Base-by-base conservation (phyloP, 2,329 filamentous ascomycete species). In the Hawksworthiomyces lignivorus region DNA sequence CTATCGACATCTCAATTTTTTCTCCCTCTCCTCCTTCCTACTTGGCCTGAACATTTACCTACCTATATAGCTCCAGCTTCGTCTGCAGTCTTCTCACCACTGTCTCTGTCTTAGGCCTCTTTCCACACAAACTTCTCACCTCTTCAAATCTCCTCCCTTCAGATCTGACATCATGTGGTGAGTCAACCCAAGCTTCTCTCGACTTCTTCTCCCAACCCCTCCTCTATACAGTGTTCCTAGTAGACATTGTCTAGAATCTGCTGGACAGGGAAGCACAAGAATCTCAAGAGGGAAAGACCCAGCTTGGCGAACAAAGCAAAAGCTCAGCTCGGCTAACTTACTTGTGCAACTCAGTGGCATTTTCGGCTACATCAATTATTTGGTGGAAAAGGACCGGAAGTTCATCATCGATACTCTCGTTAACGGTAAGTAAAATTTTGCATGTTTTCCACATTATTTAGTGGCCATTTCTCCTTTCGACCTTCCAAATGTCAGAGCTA, bases 311-410 rank as follows among this genome's bases (percentile, higher is more conserved):
- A 4, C n/a, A 11, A 24, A 26, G n/a, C 14, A 34, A 11, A 26
- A 21, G 14, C 14, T 22, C 20, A 15, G 18, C 8, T 10, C 31
- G 15, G 49, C 48, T 58, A 50, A 60, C 58, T 45, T 49, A 47
- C 50, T 41, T 34, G 48, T 47, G 7, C 10, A 34, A 34, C 22
- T 47, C 52, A 90, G 86, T 82, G 87, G 87, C 67, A 94, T 92
- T 69, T 94, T 97, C 72, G 90, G 90, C 59, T 97, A 97, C 77
- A 87, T 97, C 73, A 97, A 97, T 75, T 97, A 97, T 71, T 74
- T 97, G 64, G 88, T 97, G 64, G 92, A 97, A 77, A 96, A 94
- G 79, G 90, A 97, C 73, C 81, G 92, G 65, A 89, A 87, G 69
- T 94, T 84, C 71, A 94, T 97, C 65, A 77, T 97, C 62, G 82